Evolutionary conservation across 2,329 filamentous ascomycete species (phyloP).

Genomic region (Claviceps sp.): DNA sequence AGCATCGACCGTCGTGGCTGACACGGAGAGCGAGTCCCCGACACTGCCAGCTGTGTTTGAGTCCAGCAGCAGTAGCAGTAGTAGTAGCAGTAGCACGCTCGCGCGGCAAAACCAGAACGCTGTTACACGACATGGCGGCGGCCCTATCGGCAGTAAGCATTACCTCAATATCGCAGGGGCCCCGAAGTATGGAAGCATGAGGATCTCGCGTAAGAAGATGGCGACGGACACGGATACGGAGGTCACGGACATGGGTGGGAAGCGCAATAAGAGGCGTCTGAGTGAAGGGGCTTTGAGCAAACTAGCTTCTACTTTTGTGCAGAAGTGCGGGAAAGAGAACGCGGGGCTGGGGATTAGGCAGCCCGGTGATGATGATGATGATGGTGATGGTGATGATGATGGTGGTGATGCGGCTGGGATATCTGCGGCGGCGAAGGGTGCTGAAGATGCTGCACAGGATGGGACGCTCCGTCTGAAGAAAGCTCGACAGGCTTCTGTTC

Average conservation of each 20-base stretch:
- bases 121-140: neutral
- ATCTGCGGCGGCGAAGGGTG: too few species aligned
- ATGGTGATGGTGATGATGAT: neutral
- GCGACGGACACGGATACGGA: neutral
- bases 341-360: constrained; percentile 8
- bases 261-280: neutral
- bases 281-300: neutral
- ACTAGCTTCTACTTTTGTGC: neutral
- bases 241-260: neutral
- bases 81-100: constrained; percentile 17
- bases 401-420: too few species aligned
- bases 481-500: neutral
- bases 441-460: constrained; percentile 5
- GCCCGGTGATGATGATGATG: too few species aligned
- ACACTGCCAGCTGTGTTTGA: constrained; percentile 25
- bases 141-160: constrained; percentile 26
- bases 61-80: constrained; percentile 18
- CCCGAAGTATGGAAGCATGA: constrained; percentile 10
- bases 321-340: constrained; percentile 18
- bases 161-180: constrained; percentile 27
- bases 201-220: constrained; percentile 6
- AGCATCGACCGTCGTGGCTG: constrained; percentile 14
- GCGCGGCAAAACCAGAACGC: too few species aligned
- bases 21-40: constrained; percentile 22
- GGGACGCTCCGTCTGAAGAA: constrained; percentile 7